Conservation (phyloP, 768 basidiomycete genomes). For the Sistotremastrum niveocremeum region DNA sequence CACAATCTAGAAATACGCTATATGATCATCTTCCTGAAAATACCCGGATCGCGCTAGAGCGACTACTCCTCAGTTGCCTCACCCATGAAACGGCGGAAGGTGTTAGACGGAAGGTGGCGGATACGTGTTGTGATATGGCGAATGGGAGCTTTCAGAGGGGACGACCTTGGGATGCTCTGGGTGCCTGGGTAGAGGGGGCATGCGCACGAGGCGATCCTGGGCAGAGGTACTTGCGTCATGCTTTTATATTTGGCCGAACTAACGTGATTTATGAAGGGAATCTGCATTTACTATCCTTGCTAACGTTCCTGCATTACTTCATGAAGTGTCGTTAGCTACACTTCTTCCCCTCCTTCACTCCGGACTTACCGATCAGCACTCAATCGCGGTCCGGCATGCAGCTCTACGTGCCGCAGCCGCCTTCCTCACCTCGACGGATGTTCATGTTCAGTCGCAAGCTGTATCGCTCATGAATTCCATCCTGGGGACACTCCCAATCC, state of each 20-base stretch:
- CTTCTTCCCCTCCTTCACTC: neutral
- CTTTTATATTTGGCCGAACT: no score
- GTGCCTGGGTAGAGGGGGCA: slow-evolving; percentile 54
- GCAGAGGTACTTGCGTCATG: no score
- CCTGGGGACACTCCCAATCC: slow-evolving; percentile 57
- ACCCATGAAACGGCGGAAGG: slow-evolving; percentile 40
- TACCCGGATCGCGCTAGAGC: slow-evolving; percentile 54
- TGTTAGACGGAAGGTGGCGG: slow-evolving; percentile 61
- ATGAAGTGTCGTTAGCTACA: no score
- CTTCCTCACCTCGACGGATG: slow-evolving; percentile 51
- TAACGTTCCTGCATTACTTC: neutral
- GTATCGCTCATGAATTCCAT: slow-evolving; percentile 51
- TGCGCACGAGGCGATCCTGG: slow-evolving; percentile 17
- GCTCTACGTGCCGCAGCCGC: slow-evolving; percentile 57
- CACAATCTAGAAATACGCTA: slow-evolving; percentile 26
- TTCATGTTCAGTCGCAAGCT: slow-evolving; percentile 46
- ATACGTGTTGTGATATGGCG: slow-evolving; percentile 65
- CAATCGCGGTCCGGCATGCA: slow-evolving; percentile 51
- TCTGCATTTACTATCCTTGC: neutral
- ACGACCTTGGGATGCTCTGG: slow-evolving; percentile 70
- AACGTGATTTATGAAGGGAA: no score
- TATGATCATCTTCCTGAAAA: slow-evolving; percentile 66
- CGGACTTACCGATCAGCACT: slow-evolving; percentile 1
- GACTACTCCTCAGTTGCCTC: slow-evolving; percentile 57
- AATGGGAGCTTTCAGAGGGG: slow-evolving; percentile 64